A percentile compares a stretch with the other conserved stretches of the same genome.
Evolutionary conservation across 164 flowering plant species (phyloP).

Genomic region (Stephania cephalantha): DNA sequence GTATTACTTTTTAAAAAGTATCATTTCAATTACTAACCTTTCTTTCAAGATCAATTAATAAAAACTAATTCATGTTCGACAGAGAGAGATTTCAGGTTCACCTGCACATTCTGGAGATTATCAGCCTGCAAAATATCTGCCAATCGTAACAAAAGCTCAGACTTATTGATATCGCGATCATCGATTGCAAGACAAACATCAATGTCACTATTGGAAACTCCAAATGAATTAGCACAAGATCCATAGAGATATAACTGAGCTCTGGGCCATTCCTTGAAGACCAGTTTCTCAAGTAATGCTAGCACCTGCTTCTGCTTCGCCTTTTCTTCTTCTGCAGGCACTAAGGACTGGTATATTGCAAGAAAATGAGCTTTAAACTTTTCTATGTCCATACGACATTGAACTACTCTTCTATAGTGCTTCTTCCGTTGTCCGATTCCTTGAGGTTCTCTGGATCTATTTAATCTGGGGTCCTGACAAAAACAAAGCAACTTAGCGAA

Average conservation of each 20-base stretch:
- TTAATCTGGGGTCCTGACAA: conserved; percentile 56
- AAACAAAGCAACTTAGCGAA: not conserved
- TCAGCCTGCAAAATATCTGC: conserved; percentile 77
- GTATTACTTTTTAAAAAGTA: too few species aligned
- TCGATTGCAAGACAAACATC: conserved; percentile 87
- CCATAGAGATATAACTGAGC: conserved; percentile 82
- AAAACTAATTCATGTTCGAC: not conserved
- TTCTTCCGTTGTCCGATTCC: conserved; percentile 53
- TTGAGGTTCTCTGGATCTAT: conserved; percentile 42
- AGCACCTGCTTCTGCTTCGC: conserved; percentile 73
- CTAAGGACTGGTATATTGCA: conserved; percentile 63
- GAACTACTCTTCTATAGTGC: conserved; percentile 34
- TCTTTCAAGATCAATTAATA: not conserved
- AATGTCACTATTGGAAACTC: conserved; percentile 86
- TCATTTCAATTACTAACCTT: not conserved
- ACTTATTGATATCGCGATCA: conserved; percentile 45
- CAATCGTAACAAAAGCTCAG: conserved; percentile 70
- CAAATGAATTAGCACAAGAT: conserved; percentile 96
- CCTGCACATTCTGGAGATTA: conserved; percentile 93
- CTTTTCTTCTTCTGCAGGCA: conserved; percentile 87
- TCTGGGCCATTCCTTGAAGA: conserved; percentile 80
- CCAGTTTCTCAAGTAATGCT: conserved; percentile 57
- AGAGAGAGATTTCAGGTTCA: conserved; percentile 19
- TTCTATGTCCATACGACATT: conserved; percentile 62
- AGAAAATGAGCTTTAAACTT: conserved; percentile 47